These are phyloP conservation scores for Closterium sp. DNA, from an alignment of 139 green algal species.

Conservation along the genomic window DNA sequence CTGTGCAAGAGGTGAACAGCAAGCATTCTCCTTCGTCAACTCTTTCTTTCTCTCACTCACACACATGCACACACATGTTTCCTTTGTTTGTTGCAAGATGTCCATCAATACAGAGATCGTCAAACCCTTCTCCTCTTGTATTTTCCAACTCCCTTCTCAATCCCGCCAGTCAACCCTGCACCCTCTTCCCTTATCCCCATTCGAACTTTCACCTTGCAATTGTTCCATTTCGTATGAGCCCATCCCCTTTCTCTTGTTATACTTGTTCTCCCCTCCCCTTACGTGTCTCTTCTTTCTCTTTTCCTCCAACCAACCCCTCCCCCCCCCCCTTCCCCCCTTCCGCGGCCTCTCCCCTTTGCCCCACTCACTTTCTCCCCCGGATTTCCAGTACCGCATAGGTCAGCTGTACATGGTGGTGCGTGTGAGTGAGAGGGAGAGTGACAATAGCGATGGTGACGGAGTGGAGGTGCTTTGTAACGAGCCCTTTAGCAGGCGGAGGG, in stretches of 20 bases:
- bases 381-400: constrained; percentile 35
- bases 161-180: neutral
- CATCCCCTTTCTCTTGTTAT: neutral
- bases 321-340: neutral
- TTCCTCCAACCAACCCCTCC: neutral
- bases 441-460: constrained; percentile 36
- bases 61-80: neutral
- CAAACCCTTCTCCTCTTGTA: neutral
- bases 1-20: constrained; percentile 12
- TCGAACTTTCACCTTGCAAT: neutral
- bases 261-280: neutral
- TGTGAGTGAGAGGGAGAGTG: constrained; percentile 23
- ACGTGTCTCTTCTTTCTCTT: neutral
- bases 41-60: neutral
- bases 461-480: constrained; percentile 51
- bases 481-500: constrained; percentile 6
- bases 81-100: neutral
- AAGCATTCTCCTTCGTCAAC: neutral
- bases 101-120: neutral
- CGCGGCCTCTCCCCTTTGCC: neutral
- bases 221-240: neutral
- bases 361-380: neutral
- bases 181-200: neutral
- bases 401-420: constrained; percentile 58
- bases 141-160: neutral